A percentile compares a stretch with the other conserved stretches of the same genome.
phyloP scores from a whole-genome alignment of 805 yeast genomes.

The Saccharomycopsis fibuligera region DNA sequence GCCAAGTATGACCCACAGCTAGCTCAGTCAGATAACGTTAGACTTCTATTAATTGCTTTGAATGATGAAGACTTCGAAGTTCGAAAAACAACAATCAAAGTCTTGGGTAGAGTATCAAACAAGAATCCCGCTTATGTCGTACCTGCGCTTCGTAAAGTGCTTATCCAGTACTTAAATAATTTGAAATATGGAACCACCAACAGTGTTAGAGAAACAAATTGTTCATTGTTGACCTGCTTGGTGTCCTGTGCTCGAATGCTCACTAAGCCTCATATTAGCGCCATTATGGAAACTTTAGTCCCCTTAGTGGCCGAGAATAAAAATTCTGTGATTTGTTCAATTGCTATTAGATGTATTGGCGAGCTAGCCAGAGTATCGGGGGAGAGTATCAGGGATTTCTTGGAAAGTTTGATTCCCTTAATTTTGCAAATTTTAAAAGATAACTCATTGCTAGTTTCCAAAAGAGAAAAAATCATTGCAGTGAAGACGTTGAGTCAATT shows the following conservation, averaged over 20 bases:
- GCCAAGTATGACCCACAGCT: slow-evolving; percentile 82
- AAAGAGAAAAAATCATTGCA: slow-evolving; percentile 83
- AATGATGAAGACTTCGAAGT: slow-evolving; percentile 87
- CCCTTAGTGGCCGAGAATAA: slow-evolving; percentile 55
- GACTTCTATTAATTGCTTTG: slow-evolving; percentile 76
- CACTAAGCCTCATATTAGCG: slow-evolving; percentile 86
- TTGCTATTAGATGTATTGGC: slow-evolving; percentile 81
- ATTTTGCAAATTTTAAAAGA: slow-evolving; percentile 85
- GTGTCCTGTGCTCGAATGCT: slow-evolving; percentile 74
- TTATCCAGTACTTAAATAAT: slow-evolving; percentile 79
- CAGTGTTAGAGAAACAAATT: slow-evolving; percentile 80
- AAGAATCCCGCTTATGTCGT: slow-evolving; percentile 94
- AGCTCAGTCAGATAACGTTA: slow-evolving; percentile 88
- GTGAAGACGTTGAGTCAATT: slow-evolving; percentile 81
- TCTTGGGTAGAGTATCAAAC: slow-evolving; percentile 77
- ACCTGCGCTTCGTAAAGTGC: slow-evolving; percentile 81
- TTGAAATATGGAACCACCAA: slow-evolving; percentile 76
- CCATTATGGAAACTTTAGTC: slow-evolving; percentile 77
- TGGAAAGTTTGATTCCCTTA: slow-evolving; percentile 77
- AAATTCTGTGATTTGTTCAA: slow-evolving; percentile 78
- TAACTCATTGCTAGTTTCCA: slow-evolving; percentile 56
- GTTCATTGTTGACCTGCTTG: slow-evolving; percentile 62
- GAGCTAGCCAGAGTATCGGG: slow-evolving; percentile 87
- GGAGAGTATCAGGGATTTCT: slow-evolving; percentile 67
- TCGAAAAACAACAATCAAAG: slow-evolving; percentile 66